phyloP scores from a whole-genome alignment of 2,329 filamentous ascomycete genomes.

The Pestalotiopsis sp. region DNA sequence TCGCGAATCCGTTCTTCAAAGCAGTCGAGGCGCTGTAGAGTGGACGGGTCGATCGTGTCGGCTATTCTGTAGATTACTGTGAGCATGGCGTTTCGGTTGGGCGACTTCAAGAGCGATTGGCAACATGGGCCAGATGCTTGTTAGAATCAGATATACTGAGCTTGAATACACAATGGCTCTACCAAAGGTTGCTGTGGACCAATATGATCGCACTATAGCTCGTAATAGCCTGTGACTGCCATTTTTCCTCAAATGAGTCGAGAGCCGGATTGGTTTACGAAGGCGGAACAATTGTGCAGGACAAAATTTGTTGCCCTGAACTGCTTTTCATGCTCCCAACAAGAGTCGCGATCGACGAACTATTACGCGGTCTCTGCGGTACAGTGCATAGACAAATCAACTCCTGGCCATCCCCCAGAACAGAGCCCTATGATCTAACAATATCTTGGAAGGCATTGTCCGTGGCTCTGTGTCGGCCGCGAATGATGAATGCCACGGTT shows the following conservation, averaged over 20 bases:
- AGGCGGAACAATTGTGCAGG: background rate
- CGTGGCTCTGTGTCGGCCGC: too few species aligned
- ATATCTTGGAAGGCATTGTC: too few species aligned
- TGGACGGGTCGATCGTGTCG: background rate
- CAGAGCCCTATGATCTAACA: too few species aligned
- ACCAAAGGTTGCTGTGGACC: background rate
- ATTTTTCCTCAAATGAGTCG: background rate
- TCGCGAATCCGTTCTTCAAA: conserved; percentile 72
- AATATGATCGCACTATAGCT: background rate
- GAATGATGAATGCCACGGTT: too few species aligned
- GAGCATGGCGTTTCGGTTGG: background rate
- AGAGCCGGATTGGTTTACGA: background rate
- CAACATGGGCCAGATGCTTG: background rate
- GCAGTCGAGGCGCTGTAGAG: conserved; percentile 57
- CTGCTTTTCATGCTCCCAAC: too few species aligned
- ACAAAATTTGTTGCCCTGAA: too few species aligned
- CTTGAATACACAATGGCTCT: background rate
- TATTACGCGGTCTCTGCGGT: too few species aligned
- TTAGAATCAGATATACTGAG: background rate
- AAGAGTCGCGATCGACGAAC: too few species aligned
- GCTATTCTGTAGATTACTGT: background rate
- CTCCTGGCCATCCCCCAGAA: too few species aligned
- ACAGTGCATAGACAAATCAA: too few species aligned
- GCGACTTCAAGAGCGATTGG: background rate
- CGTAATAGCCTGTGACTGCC: background rate